A percentile compares a stretch with the other conserved stretches of the same genome.
These are phyloP conservation scores for Trichoderma pleuroti DNA, from an alignment of 2,329 filamentous ascomycete genomes.

Conservation along the genomic window DNA sequence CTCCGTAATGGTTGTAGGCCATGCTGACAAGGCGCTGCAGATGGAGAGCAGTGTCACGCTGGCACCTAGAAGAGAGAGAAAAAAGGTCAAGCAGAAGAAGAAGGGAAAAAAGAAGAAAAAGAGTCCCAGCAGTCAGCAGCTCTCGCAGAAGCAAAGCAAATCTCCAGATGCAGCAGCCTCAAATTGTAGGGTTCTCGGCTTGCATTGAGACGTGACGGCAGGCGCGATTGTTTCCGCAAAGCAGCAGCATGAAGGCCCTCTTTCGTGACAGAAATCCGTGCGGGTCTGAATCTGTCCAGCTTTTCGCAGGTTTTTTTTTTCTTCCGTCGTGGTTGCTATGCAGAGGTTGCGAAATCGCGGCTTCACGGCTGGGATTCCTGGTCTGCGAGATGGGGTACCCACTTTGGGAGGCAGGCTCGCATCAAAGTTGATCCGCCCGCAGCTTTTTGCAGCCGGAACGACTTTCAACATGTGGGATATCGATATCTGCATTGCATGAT, in stretches of 20 bases:
- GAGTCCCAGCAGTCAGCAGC: neutral
- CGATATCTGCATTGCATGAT: neutral
- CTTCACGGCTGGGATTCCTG: constrained; percentile 1
- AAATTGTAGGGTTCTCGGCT: constrained; percentile 7
- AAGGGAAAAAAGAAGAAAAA: neutral
- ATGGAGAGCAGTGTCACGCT: neutral
- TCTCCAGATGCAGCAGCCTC: constrained; percentile 2
- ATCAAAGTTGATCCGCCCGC: constrained; percentile 32
- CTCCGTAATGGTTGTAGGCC: constrained; percentile 61
- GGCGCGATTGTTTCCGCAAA: neutral
- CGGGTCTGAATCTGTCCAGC: neutral
- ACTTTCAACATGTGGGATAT: neutral
- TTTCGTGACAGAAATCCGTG: neutral
- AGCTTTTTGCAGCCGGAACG: neutral
- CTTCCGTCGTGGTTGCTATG: neutral
- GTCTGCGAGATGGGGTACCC: neutral
- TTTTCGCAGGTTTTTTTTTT: neutral
- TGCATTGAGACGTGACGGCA: constrained; percentile 3
- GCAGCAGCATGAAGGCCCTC: neutral
- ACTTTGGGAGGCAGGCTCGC: constrained; percentile 20
- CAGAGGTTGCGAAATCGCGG: constrained; percentile 15
- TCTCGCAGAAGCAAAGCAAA: neutral
- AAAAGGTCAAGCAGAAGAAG: neutral
- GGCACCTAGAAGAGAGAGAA: neutral
- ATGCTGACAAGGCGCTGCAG: constrained; percentile 33